Evolutionary conservation across 179 eudicot genomes (phyloP).

Genomic region (Spergularia azorica): DNA sequence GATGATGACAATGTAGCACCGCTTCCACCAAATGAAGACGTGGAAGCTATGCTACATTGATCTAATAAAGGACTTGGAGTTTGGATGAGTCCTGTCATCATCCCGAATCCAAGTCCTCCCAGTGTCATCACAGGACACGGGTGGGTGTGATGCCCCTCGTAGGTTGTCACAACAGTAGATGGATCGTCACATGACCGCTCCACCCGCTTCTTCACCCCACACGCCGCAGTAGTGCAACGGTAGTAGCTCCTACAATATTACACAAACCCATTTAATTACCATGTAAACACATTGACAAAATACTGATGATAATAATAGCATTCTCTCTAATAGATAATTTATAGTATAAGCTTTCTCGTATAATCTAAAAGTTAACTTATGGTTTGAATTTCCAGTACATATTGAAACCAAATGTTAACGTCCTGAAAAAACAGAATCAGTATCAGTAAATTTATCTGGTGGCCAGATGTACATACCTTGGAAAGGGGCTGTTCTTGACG

Average conservation of each 20-base stretch:
- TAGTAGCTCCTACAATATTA: constrained; percentile 42
- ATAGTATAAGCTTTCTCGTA: no score
- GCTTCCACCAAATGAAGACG: constrained; percentile 12
- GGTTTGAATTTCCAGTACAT: no score
- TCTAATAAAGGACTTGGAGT: constrained; percentile 1
- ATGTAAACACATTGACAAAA: no score
- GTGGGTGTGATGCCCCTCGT: constrained; percentile 50
- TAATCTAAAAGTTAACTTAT: no score
- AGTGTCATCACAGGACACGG: constrained; percentile 40
- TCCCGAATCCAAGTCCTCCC: constrained; percentile 26
- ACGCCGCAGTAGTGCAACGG: constrained; percentile 44
- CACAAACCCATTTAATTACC: not conserved
- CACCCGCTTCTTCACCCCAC: constrained; percentile 54
- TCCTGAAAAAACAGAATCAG: no score
- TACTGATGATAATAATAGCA: no score
- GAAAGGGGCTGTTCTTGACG: constrained; percentile 86
- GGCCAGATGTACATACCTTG: constrained; percentile 41
- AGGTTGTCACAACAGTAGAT: constrained; percentile 38
- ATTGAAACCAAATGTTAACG: no score
- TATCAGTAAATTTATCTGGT: no score
- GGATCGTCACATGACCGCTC: constrained; percentile 48
- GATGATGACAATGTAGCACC: constrained; percentile 25
- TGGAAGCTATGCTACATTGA: constrained; percentile 30
- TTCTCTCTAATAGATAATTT: no score
- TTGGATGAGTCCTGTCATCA: constrained; percentile 16